Evolutionary conservation across 1,139 yeast genomes (phyloP), one percentile per base, ranked within the genome.

Genomic region (Trichomonascaceae sp.): DNA sequence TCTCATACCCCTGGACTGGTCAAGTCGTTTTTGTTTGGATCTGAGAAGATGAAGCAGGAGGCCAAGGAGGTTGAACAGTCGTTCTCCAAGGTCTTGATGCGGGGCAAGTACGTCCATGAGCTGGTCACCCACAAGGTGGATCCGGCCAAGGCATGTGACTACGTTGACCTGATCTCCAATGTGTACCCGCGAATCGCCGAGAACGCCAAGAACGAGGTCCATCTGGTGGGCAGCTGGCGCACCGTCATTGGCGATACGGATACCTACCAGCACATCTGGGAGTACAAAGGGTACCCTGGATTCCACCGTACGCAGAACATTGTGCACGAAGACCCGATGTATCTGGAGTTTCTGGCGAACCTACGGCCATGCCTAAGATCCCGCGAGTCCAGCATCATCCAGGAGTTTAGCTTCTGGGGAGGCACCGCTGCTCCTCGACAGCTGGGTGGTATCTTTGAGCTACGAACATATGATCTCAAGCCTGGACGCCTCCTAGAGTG

Each of bases 391-490:
- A 51, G 55, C 28, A 39, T 62, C 20, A 52, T 59, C 46, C 67
- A 62, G 36, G 67, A 62, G 41, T 62, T 62, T 44, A 49, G 54
- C 35, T 61, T 61, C 46, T 62, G 67, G 67, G 65, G 65, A 9
- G 65, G 65, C 14, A 62, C 66, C 3, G 62, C 65, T 2, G 50
- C 60, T 2, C 67, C 67, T 5, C 60, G 59, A 23, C 42, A 46
- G 16, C 51, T 59, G 16, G 67, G 67, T n/a, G 67, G 67, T 3
- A 45, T 62, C 23, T 62, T 62, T 37, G 67, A 62, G 46, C 52
- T 62, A 16, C 50, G 67, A 28, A 45, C 59, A 20, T 62, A 62
- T 40, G 59, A 57, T 23, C 46, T 62, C 29, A 48, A 50, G 36
- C 61, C 67, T 1, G 67, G 67, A 5, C 48, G 52, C 22, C 48